phyloP scores from a whole-genome alignment of 805 yeast genomes.

The Saturnispora galanensis region DNA sequence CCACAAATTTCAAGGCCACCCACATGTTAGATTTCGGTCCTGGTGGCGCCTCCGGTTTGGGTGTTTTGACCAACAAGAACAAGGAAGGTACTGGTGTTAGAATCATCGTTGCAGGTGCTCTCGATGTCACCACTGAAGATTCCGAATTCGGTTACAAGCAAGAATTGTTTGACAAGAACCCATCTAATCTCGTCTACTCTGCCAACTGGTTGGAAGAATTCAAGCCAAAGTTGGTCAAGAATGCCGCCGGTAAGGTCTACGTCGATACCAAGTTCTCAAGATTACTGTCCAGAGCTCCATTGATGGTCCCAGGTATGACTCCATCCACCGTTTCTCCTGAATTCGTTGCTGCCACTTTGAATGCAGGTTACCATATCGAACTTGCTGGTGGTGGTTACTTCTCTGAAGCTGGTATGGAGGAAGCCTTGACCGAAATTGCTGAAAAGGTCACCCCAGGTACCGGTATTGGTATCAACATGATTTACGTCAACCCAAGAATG shows the following conservation, averaged over 20 bases:
- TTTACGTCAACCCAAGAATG: conserved; percentile 95
- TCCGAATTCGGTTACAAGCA: conserved; percentile 94
- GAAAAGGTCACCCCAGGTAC: conserved; percentile 67
- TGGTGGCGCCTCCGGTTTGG: conserved; percentile 95
- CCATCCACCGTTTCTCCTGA: conserved; percentile 95
- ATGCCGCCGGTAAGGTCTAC: conserved; percentile 59
- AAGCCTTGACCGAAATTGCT: conserved; percentile 69
- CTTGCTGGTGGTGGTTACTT: conserved; percentile 99
- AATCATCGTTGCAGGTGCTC: conserved; percentile 84
- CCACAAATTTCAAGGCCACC: conserved; percentile 72
- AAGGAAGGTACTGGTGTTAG: conserved; percentile 98
- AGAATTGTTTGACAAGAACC: conserved; percentile 73
- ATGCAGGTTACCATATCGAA: conserved; percentile 96
- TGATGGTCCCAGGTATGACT: conserved; percentile 99
- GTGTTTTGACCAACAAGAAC: conserved; percentile 92
- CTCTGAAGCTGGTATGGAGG: conserved; percentile 55
- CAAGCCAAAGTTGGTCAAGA: conserved; percentile 77
- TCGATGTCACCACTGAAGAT: conserved; percentile 55
- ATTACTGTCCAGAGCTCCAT: conserved; percentile 87
- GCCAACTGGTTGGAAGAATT: conserved; percentile 85
- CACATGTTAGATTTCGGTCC: conserved; percentile 97
- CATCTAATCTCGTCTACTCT: conserved; percentile 63
- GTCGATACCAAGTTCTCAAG: conserved; percentile 93
- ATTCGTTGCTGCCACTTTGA: conserved; percentile 86
- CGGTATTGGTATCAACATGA: conserved; percentile 84